Percentiles rank a stretch among this genome's conserved stretches.
Evolutionary conservation across 129 eudicot genomes (phyloP).

Genomic region (Chrysanthemum lavandulifolium): DNA sequence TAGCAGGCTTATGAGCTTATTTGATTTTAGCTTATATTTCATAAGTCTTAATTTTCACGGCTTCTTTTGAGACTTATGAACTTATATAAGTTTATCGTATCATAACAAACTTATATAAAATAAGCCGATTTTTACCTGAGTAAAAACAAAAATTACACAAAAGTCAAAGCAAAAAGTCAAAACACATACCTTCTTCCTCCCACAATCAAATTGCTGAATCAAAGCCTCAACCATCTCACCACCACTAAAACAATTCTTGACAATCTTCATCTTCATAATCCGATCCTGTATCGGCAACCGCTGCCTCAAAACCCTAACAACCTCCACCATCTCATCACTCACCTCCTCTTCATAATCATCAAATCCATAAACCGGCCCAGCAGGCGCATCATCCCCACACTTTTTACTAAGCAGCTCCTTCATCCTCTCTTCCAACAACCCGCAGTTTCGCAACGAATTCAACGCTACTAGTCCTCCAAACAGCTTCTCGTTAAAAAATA

Average conservation of each 20-base stretch:
- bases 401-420: conserved; percentile 64
- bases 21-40: too few relatives aligned
- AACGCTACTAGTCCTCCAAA: conserved; percentile 88
- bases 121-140: too few relatives aligned
- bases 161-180: conserved; percentile 11
- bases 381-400: conserved; percentile 76
- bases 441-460: conserved; percentile 81
- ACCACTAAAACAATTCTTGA: conserved; percentile 76
- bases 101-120: too few relatives aligned
- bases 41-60: too few relatives aligned
- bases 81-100: too few relatives aligned
- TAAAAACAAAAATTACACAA: too few relatives aligned
- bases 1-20: too few relatives aligned
- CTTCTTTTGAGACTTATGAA: too few relatives aligned
- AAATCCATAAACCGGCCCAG: conserved; percentile 75
- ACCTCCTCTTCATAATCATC: conserved; percentile 75
- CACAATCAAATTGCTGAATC: conserved; percentile 58
- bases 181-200: conserved; percentile 56
- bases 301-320: conserved; percentile 63
- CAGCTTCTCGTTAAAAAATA: conserved; percentile 78
- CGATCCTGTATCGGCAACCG: conserved; percentile 84
- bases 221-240: conserved; percentile 71
- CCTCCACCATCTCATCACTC: conserved; percentile 55
- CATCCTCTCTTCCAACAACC: conserved; percentile 66
- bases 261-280: conserved; percentile 76